phyloP scores from a whole-genome alignment of 352 stramenopile species.

The Ochromonadaceae sp. region DNA sequence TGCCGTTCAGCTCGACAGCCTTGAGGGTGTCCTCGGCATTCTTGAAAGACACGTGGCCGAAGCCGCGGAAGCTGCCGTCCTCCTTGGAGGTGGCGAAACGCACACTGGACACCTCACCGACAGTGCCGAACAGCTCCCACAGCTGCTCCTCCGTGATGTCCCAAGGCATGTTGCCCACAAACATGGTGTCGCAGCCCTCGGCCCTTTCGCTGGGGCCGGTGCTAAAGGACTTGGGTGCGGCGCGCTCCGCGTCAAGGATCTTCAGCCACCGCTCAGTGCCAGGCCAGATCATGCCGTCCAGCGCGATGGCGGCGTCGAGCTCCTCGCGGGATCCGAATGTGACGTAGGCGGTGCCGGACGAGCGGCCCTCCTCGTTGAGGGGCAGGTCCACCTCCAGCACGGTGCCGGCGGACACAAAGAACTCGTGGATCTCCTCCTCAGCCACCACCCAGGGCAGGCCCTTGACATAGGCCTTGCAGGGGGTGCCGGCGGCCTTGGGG shows the following conservation, averaged over 20 bases:
- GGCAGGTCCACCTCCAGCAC: conserved; percentile 61
- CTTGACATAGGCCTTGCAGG: conserved; percentile 48
- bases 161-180: conserved; percentile 92
- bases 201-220: conserved; percentile 71
- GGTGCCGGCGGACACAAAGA: conserved; percentile 78
- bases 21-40: conserved; percentile 78
- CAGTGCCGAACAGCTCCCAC: conserved; percentile 72
- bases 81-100: conserved; percentile 88
- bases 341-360: conserved; percentile 86
- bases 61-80: conserved; percentile 92
- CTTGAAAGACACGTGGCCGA: conserved; percentile 91
- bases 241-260: conserved; percentile 40
- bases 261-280: conserved; percentile 72
- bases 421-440: conserved; percentile 78
- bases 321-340: conserved; percentile 43
- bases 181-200: conserved; percentile 83
- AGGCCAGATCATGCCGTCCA: conserved; percentile 83
- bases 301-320: conserved; percentile 27
- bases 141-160: conserved; percentile 86
- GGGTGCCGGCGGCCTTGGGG: not conserved
- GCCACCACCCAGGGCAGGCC: conserved; percentile 84
- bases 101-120: conserved; percentile 80
- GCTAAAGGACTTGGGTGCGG: conserved; percentile 47
- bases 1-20: conserved; percentile 68
- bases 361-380: conserved; percentile 60